Conservation (phyloP, 2,329 filamentous ascomycete species). For the Sclerotinia borealis region DNA sequence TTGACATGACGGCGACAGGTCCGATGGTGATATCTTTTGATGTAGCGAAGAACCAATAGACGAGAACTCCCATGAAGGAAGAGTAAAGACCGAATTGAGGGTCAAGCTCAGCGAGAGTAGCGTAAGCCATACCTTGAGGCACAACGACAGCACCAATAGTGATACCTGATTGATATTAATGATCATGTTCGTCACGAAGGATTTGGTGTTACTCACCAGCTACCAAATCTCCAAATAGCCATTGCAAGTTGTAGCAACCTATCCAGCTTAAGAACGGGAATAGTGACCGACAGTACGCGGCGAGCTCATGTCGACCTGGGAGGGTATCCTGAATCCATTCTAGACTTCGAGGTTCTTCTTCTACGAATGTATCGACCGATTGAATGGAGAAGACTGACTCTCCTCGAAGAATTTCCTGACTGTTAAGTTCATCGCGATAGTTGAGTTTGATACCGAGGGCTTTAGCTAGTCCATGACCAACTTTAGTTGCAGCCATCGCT, state of each 20-base stretch:
- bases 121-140: constrained; percentile 97
- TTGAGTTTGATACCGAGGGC: constrained; percentile 76
- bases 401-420: constrained; percentile 59
- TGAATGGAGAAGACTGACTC: constrained; percentile 73
- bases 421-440: constrained; percentile 51
- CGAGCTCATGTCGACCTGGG: constrained; percentile 51
- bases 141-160: constrained; percentile 74
- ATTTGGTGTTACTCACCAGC: constrained; percentile 53
- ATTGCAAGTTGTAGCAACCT: constrained; percentile 77
- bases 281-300: constrained; percentile 60
- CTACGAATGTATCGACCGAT: constrained; percentile 73
- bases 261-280: constrained; percentile 95
- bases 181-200: not conserved
- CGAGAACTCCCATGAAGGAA: constrained; percentile 88
- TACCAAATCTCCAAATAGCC: constrained; percentile 82
- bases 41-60: constrained; percentile 98
- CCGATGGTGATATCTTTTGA: constrained; percentile 98
- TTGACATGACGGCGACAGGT: constrained; percentile 95
- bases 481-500: constrained; percentile 39
- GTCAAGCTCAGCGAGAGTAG: constrained; percentile 71
- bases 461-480: constrained; percentile 72
- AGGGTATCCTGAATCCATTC: constrained; percentile 65
- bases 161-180: constrained; percentile 42
- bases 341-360: constrained; percentile 66
- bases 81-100: constrained; percentile 86